Evolutionary conservation across 495 filamentous ascomycete species (phyloP).

Genomic region (Daldinia loculata): DNA sequence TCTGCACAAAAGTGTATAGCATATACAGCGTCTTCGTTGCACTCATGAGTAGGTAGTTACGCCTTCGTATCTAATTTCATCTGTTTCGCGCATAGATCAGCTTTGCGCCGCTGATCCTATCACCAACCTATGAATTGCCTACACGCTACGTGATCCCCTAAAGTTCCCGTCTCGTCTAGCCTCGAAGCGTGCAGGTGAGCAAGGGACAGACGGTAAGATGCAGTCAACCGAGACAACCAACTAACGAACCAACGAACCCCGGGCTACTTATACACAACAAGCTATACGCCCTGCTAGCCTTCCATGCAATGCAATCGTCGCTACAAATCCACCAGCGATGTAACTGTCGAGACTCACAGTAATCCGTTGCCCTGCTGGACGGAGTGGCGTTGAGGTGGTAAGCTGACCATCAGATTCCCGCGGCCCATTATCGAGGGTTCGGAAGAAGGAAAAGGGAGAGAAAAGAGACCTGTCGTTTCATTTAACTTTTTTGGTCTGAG

Average conservation of each 20-base stretch:
- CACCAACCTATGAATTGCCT: slow-evolving; percentile 18
- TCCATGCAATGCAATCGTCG: slow-evolving; percentile 3
- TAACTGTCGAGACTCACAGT: not conserved
- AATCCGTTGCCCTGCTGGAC: not conserved
- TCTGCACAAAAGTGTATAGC: not conserved
- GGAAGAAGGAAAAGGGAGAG: not conserved
- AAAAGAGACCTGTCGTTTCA: slow-evolving; percentile 42
- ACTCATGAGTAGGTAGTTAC: slow-evolving; percentile 1
- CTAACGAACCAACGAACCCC: slow-evolving; percentile 22
- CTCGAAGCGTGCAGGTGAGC: slow-evolving; percentile 21
- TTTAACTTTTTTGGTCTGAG: slow-evolving; percentile 43
- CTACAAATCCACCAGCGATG: slow-evolving; percentile 14
- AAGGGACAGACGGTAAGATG: slow-evolving; percentile 32
- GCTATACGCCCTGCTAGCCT: slow-evolving; percentile 7
- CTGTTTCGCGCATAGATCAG: slow-evolving; percentile 5
- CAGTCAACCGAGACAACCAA: slow-evolving; percentile 41
- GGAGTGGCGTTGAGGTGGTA: slow-evolving; percentile 15
- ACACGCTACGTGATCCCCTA: slow-evolving; percentile 11
- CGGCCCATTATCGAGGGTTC: slow-evolving; percentile 2
- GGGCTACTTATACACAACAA: slow-evolving; percentile 13
- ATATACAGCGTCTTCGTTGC: slow-evolving; percentile 3
- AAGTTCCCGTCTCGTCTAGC: slow-evolving; percentile 5
- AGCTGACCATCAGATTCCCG: slow-evolving; percentile 14
- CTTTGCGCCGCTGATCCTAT: not conserved
- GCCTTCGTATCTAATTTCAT: not conserved